Conservation (phyloP, 2,329 filamentous ascomycete species). For the Fusarium floridanum region DNA sequence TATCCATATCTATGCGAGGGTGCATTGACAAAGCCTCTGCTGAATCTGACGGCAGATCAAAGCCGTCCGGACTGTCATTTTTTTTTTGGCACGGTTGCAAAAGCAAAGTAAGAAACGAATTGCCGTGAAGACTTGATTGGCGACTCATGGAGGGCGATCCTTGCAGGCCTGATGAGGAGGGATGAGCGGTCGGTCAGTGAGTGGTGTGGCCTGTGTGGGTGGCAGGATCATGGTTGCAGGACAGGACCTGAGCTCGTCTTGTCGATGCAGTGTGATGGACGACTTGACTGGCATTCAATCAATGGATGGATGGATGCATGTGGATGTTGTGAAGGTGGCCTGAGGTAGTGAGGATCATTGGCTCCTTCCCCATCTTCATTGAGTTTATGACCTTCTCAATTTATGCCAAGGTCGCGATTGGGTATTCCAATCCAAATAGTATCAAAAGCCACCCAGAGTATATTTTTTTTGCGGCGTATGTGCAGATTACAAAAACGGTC, state of each 20-base stretch:
- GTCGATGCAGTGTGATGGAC: too few relatives aligned
- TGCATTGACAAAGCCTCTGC: constrained; percentile 8
- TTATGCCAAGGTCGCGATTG: neutral
- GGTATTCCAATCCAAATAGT: neutral
- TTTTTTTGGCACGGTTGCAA: constrained; percentile 7
- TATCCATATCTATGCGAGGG: constrained; percentile 14
- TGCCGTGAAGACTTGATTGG: constrained; percentile 19
- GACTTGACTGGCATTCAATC: neutral
- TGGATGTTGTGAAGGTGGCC: constrained; percentile 1
- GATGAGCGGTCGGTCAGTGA: neutral
- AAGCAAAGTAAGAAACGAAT: constrained; percentile 10
- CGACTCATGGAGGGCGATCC: neutral
- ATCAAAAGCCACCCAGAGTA: constrained; percentile 10
- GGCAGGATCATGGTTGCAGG: constrained; percentile 1
- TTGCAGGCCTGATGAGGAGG: constrained; percentile 17
- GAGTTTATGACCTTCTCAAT: constrained; percentile 4
- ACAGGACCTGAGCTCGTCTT: neutral
- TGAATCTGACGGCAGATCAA: constrained; percentile 21
- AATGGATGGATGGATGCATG: neutral
- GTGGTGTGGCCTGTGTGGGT: constrained; percentile 3
- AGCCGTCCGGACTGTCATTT: constrained; percentile 4
- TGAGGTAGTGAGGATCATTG: neutral
- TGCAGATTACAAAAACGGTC: constrained; percentile 1
- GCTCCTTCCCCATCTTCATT: neutral
- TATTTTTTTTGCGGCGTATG: neutral